These are phyloP conservation scores for Trametes maxima DNA, from an alignment of 768 basidiomycete species.

Conservation along the genomic window DNA sequence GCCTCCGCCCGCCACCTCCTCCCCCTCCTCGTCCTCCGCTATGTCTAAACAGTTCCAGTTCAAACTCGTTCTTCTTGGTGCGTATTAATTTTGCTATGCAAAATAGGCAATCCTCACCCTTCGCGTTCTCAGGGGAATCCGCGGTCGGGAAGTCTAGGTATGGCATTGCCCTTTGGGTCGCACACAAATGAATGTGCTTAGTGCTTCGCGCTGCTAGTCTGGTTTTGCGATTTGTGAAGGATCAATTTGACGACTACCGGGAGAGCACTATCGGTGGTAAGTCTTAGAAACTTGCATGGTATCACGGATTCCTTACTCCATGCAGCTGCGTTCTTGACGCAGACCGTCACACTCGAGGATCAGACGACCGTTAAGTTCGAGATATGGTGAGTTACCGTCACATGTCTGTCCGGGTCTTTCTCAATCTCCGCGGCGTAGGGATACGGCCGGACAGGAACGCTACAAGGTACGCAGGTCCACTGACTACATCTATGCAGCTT, in stretches of 20 bases:
- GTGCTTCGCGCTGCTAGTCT: slow-evolving; percentile 50
- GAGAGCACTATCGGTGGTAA: slow-evolving; percentile 92
- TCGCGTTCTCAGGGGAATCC: slow-evolving; percentile 74
- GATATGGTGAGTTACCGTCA: slow-evolving; percentile 72
- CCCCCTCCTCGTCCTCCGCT: slow-evolving; percentile 36
- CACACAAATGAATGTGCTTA: slow-evolving; percentile 32
- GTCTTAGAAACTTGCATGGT: slow-evolving; percentile 18
- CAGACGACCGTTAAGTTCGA: slow-evolving; percentile 96
- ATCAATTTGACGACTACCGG: slow-evolving; percentile 94
- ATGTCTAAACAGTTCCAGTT: slow-evolving; percentile 96
- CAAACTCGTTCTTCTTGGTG: slow-evolving; percentile 95
- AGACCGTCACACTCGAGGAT: slow-evolving; percentile 90
- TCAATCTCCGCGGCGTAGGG: slow-evolving; percentile 51
- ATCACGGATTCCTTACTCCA: slow-evolving; percentile 26
- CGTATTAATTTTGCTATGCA: slow-evolving; percentile 26
- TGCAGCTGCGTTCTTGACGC: slow-evolving; percentile 95
- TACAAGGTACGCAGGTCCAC: slow-evolving; percentile 62
- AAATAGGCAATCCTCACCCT: not conserved
- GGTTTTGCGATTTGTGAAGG: slow-evolving; percentile 94
- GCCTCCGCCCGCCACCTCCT: slow-evolving; percentile 31
- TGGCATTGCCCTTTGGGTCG: slow-evolving; percentile 21
- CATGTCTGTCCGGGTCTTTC: not conserved
- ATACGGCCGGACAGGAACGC: slow-evolving; percentile 94
- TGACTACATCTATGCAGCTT: slow-evolving; percentile 9
- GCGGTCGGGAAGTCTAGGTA: slow-evolving; percentile 98